phyloP scores from a whole-genome alignment of 2,329 filamentous ascomycete species.

The Scedosporium dehoogii region DNA sequence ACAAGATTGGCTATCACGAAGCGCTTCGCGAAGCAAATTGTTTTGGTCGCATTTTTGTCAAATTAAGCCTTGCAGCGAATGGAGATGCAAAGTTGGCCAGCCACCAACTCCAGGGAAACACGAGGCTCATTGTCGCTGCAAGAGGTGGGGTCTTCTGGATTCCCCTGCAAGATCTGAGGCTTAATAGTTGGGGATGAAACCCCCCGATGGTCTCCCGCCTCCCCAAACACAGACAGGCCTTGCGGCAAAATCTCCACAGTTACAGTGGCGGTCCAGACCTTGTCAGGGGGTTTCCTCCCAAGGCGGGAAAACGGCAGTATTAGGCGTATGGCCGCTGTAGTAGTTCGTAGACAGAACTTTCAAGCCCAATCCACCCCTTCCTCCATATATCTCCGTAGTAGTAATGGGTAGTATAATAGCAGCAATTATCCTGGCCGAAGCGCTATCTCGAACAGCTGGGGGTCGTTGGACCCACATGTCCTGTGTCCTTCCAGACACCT shows the following conservation, averaged over 20 bases:
- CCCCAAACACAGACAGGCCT: neutral
- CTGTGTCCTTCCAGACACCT: neutral
- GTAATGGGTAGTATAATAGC: too few relatives aligned
- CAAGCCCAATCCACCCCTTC: neutral
- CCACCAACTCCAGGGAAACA: too few relatives aligned
- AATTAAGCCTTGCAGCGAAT: too few relatives aligned
- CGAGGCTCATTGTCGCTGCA: too few relatives aligned
- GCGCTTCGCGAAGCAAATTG: neutral
- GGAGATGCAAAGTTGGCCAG: too few relatives aligned
- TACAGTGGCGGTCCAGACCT: neutral
- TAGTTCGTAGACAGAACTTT: neutral
- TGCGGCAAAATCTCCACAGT: conserved; percentile 1
- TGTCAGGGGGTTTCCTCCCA: neutral
- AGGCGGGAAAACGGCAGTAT: neutral
- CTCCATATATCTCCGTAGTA: too few relatives aligned
- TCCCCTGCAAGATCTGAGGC: neutral
- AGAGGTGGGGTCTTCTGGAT: too few relatives aligned
- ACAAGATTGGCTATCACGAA: neutral
- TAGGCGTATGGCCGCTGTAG: neutral
- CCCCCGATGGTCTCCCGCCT: neutral
- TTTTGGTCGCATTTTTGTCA: neutral
- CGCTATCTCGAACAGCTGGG: neutral
- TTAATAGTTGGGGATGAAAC: neutral
- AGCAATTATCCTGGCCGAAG: neutral
- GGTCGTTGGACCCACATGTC: neutral